Base-by-base conservation (phyloP, 1,284 basidiomycete species). In the Marasmius fiardii region DNA sequence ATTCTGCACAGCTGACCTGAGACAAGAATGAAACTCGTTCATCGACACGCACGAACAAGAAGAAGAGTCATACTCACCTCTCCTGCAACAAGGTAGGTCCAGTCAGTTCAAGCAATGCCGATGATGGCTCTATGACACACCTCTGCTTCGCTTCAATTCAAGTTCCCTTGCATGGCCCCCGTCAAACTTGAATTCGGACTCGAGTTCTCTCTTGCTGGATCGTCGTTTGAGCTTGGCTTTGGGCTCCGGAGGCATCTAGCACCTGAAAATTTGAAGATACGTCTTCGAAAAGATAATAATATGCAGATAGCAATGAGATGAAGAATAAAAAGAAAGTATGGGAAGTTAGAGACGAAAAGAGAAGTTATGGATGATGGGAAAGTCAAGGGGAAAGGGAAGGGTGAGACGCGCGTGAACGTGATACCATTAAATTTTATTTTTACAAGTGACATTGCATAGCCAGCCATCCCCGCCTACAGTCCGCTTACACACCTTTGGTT, bases 1-100 rank as follows among this genome's bases (percentile, higher is more conserved):
- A 86, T 69, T 86, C 85, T 62, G 84, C 85, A 70, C 84, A 86
- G 63, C 80, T 83, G 64, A 86, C 82, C 74, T 82, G 65, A 6
- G 33, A 44, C 16, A 24, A 28, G 24, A 39, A 18, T 43, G 45
- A 53, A 67, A 67, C 14, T 56, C 28, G 43, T 47, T 28, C 39
- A 55, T 34, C 7, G 35, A 44, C 20, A 26, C 31, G n/a, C 4
- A 26, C 10, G 18, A 21, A 43, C 20, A 33, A 33, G 43, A 20
- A 20, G 23, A 33, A 24, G 43, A 54, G 7, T 28, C 37, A 39
- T 7, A 43, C 55, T 34, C 31, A 61, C 58, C 43, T 61, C 64
- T 50, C 64, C 64, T 65, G 39, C 16, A 28, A 53, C 43, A 65
- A 65, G 48, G 51, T 53, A 20, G 31, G 34, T 35, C 52, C 54